These are phyloP conservation scores for Angophora floribunda DNA, from an alignment of 345 rosid genomes.

Conservation along the genomic window DNA sequence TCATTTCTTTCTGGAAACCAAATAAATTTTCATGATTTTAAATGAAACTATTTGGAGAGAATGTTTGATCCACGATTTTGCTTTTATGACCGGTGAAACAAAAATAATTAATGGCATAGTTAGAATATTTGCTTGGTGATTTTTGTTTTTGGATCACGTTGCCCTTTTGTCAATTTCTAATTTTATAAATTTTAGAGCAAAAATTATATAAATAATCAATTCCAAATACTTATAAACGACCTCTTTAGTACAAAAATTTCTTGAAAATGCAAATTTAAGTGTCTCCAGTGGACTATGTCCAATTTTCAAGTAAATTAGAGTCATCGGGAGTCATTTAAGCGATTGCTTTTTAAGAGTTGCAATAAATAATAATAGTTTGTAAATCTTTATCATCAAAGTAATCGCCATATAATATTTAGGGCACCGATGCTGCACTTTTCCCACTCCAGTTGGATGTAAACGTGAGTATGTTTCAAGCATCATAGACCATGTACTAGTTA, in stretches of 20 bases:
- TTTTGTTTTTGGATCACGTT: not conserved
- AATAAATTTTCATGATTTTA: too few relatives aligned
- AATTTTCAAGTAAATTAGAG: not conserved
- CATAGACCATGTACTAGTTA: too few relatives aligned
- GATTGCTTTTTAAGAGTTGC: not conserved
- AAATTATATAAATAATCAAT: not conserved
- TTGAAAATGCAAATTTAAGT: not conserved
- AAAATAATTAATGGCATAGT: too few relatives aligned
- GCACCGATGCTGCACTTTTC: not conserved
- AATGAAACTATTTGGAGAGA: too few relatives aligned
- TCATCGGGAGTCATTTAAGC: accelerated
- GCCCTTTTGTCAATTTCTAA: not conserved
- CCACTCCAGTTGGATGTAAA: too few relatives aligned
- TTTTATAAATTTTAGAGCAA: not conserved
- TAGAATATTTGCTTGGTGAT: too few relatives aligned
- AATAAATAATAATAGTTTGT: not conserved
- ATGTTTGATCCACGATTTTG: too few relatives aligned
- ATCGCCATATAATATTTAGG: not conserved
- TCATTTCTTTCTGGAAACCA: not conserved
- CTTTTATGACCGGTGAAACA: too few relatives aligned
- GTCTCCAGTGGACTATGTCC: not conserved
- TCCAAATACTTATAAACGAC: not conserved
- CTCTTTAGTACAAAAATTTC: not conserved
- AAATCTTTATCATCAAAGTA: not conserved
- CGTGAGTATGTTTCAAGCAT: too few relatives aligned